Base-by-base conservation (phyloP, 2,329 filamentous ascomycete genomes). In the Calycina herbarum region DNA sequence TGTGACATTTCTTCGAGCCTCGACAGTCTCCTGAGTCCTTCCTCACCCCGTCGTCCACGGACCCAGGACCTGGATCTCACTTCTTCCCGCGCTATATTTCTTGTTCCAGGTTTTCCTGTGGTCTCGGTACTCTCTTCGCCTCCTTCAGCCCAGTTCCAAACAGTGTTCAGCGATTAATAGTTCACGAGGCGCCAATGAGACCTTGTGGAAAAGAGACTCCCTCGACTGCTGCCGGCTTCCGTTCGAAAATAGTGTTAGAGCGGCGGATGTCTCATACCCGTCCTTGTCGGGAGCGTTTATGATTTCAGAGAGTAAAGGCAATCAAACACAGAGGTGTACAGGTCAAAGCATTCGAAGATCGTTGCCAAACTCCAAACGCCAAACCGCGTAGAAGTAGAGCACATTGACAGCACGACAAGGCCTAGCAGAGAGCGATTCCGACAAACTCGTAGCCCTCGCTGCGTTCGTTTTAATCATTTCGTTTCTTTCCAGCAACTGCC, bases 231-330 rank as follows among this genome's bases (percentile, higher is more conserved):
- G 70, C 67, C 64, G 65, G 64, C 58, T 68, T 54, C 70, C 70
- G 70, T 59, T 35, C 62, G 24, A 60, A 54, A 35, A 38, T 17
- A 57, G 57, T 17, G n/a, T 67, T 66, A 71, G 51, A 65, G 69
- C 66, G 65, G 69, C 70, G 69, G 59, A 61, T 71, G 69, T 69
- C 67, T 70, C 63, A 68, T 67, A 66, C 63, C 67, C 62, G 65
- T 69, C 51, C 66, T 64, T 65, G 62, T 60, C 67, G 38, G 38
- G 38, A 40, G 38, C 38, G 38, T 40, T 40, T 63, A 62, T 69
- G 64, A 67, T 70, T 65, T 24, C 65, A 61, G 66, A 65, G 63
- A 62, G 59, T 61, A 64, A 66, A 64, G 64, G 67, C 67, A 69
- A 71, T 71, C 69, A 69, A 70, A 70, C 69, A 69, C 66, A 64